Base-by-base conservation (phyloP, 495 filamentous ascomycete genomes). In the Xylaria palmicola region DNA sequence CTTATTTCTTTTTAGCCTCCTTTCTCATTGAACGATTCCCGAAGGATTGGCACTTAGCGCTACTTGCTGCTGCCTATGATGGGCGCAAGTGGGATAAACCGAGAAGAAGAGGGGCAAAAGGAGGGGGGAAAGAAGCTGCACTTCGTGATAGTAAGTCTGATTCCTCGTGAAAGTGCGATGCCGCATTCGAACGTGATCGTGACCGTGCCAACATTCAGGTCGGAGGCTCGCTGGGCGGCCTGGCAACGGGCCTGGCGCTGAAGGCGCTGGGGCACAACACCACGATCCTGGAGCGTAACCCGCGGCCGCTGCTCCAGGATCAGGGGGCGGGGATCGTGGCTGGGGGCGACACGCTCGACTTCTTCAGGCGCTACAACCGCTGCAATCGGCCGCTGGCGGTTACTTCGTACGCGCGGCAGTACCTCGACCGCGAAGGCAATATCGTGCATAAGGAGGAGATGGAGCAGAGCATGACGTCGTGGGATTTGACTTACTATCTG, bases 291-390 rank as follows among this genome's bases (percentile, higher is more conserved):
- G 83, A 86, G 64, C 76, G 81, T 19, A 80, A 76, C 41, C 68
- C 75, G 0, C 68, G 65, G 1, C 68, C 77, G 1, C 62, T 81
- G 8, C 74, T 83, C 0, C 75, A 83, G 48, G 78, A 82, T 64
- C 81, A 85, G 71, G 84, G 83, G 15, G 83, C 83, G 6, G 83
- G 83, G 1, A 81, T 87, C 30, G 78, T 81, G 0, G 77, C 77
- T 8, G 77, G 79, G 0, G 70, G 73, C 3, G 68, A 75, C 30
- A 65, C 71, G 0, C 65, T 75, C 1, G 70, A 65, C 6, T 70
- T 76, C 24, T 66, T 78, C 30, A 56, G 69, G 10, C 63, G 65
- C 19, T 76, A 74, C 63, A 75, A 75, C 43, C 72, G 76, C 48
- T 75, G 67, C 51, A 62, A 74, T 17, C 65, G 67, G 20, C 70